Base-by-base conservation (phyloP, 768 basidiomycete species). In the Nevesoporus exiguus region DNA sequence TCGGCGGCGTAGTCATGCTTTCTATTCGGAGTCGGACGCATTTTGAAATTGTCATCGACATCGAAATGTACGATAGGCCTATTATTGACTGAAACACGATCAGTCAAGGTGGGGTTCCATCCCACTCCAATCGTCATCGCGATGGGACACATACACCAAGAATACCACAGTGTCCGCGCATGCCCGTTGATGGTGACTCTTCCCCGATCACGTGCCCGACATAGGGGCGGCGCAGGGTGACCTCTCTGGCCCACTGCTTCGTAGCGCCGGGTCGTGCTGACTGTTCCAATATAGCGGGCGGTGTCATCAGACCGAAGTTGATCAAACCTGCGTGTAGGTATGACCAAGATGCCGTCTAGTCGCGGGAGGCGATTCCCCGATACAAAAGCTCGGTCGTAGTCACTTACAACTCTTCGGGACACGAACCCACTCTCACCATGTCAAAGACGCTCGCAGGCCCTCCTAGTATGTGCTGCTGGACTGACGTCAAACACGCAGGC, bases 401-500 rank as follows among this genome's bases (percentile, higher is more conserved):
- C 15, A 7, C 24, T 19, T 11, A 21, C 19, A 33, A 14, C n/a
- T n/a, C n/a, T n/a, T 42, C 40, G 24, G 14, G 9, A 47, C 30
- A 2, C 21, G 3, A 19, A 31, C 27, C 43, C 5, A 29, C 19
- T 25, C 30, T 6, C 21, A 49, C 17, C 11, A 66, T 68, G 66
- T 64, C 64, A 2, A 49, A 44, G 13, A 61, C 57, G 5, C 61
- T 82, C 48, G 79, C 80, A 60, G 72, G 75, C 2, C 66, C 76
- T 10, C 73, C 73, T 7, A 70, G 74, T n/a, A n/a, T n/a, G n/a
- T 77, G 76, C 62, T 85, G 83, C 60, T 71, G 78, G 54, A 72
- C 66, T 19, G 73, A 70, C 11, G 69, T 84, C 15, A 74, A 80
- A 55, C 81, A 84, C 63, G 61, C 67, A 1, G 83, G 83, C 7